Evolutionary conservation across 2,329 filamentous ascomycete species (phyloP).

Genomic region (Aphanocladium album): DNA sequence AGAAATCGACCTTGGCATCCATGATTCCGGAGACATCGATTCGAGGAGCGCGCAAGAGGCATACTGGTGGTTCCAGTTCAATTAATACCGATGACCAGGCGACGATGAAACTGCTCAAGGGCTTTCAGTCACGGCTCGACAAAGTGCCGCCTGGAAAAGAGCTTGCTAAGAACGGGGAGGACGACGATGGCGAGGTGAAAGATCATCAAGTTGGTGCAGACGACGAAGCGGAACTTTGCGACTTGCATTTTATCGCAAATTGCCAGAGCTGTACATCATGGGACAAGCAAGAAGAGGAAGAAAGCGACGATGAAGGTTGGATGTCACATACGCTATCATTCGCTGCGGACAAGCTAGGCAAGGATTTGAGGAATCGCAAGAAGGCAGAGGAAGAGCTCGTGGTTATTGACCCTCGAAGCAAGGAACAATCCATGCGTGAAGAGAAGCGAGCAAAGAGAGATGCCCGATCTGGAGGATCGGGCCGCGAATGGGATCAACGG

Average conservation of each 20-base stretch:
- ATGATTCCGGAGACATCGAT: constrained; percentile 71
- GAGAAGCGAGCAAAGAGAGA: constrained; percentile 58
- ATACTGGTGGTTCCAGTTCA: constrained; percentile 49
- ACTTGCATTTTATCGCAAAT: constrained; percentile 91
- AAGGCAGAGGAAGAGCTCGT: constrained; percentile 88
- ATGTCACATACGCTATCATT: constrained; percentile 83
- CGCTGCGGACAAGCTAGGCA: constrained; percentile 83
- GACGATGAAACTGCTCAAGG: constrained; percentile 66
- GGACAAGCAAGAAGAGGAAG: constrained; percentile 60
- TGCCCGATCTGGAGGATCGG: constrained; percentile 44
- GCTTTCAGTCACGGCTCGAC: constrained; percentile 75
- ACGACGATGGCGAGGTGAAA: constrained; percentile 15
- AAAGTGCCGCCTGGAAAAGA: constrained; percentile 39
- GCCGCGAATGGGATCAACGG: constrained; percentile 52
- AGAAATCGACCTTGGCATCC: constrained; percentile 63
- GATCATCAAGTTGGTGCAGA: constrained; percentile 37
- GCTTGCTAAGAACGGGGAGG: constrained; percentile 22
- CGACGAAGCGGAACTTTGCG: constrained; percentile 73
- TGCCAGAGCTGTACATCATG: constrained; percentile 88
- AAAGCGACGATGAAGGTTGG: constrained; percentile 67
- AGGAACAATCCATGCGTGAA: constrained; percentile 66
- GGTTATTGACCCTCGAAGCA: constrained; percentile 88
- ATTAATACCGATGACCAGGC: constrained; percentile 55
- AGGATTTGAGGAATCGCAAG: constrained; percentile 83
- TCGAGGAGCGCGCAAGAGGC: constrained; percentile 61